Conservation (phyloP, 768 basidiomycete genomes). For the Auricularia auricula-judae region DNA sequence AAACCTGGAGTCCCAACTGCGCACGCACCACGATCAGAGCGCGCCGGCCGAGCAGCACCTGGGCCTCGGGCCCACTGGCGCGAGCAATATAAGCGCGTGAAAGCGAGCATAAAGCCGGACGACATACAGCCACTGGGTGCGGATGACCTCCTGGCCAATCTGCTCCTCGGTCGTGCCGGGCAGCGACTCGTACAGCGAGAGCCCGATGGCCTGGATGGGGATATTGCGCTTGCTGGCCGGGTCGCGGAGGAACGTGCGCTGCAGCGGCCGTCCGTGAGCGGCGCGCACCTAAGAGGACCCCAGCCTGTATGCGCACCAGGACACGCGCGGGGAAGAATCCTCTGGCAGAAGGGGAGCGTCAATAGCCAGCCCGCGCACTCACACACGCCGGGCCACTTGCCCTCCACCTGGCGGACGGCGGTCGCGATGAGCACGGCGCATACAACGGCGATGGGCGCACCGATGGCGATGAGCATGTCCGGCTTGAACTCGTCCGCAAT, state of each 20-base stretch:
- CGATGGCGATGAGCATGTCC: constrained; percentile 78
- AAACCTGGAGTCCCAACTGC: too few relatives aligned
- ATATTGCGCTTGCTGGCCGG: constrained; percentile 61
- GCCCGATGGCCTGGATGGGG: constrained; percentile 91
- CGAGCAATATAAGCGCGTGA: neutral
- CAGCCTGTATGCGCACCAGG: constrained; percentile 25
- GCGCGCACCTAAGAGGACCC: too few relatives aligned
- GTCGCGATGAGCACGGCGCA: neutral
- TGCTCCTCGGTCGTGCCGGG: constrained; percentile 62
- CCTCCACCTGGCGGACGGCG: too few relatives aligned
- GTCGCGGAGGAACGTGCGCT: constrained; percentile 81
- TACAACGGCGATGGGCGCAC: constrained; percentile 20
- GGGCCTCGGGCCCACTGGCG: constrained; percentile 51
- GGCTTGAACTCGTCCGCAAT: constrained; percentile 77
- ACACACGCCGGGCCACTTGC: too few relatives aligned
- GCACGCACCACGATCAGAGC: constrained; percentile 70
- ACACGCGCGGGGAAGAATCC: constrained; percentile 96
- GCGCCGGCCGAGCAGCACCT: constrained; percentile 64
- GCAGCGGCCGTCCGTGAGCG: neutral
- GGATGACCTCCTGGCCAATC: constrained; percentile 74
- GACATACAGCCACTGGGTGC: constrained; percentile 92
- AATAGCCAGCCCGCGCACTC: neutral
- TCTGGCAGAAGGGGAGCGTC: constrained; percentile 50
- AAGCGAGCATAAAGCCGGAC: too few relatives aligned
- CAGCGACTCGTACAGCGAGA: constrained; percentile 88